phyloP scores from a whole-genome alignment of 2,329 filamentous ascomycete species.

The Diaporthe aspalathi region DNA sequence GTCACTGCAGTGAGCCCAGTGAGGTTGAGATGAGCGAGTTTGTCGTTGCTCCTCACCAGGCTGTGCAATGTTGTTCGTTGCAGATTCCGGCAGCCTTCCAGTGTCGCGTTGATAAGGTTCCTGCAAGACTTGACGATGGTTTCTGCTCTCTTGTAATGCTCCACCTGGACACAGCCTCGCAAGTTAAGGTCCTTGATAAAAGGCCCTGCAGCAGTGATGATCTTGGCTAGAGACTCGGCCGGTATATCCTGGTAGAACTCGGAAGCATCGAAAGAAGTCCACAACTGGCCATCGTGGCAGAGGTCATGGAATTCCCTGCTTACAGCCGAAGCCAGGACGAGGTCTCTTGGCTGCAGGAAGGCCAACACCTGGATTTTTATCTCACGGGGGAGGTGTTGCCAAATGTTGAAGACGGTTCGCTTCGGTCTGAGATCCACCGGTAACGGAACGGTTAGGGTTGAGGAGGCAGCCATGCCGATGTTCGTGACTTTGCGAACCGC shows the following conservation, averaged over 20 bases:
- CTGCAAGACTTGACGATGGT: conserved; percentile 84
- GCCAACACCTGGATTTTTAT: conserved; percentile 81
- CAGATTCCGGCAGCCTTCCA: conserved; percentile 91
- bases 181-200: conserved; percentile 94
- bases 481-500: conserved; percentile 67
- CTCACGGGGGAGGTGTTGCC: conserved; percentile 85
- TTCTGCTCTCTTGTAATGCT: conserved; percentile 81
- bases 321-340: conserved; percentile 81
- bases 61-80: conserved; percentile 81
- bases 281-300: conserved; percentile 95
- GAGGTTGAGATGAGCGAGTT: conserved; percentile 86
- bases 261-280: conserved; percentile 85
- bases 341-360: conserved; percentile 81
- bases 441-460: conserved; percentile 62
- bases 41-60: conserved; percentile 78
- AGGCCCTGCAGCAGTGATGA: conserved; percentile 86
- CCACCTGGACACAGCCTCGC: conserved; percentile 88
- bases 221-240: conserved; percentile 82
- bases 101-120: conserved; percentile 87
- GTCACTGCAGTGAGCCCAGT: conserved; percentile 83
- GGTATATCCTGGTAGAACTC: conserved; percentile 91
- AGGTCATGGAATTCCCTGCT: conserved; percentile 82
- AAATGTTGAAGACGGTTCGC: conserved; percentile 71
- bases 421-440: conserved; percentile 70
- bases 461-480: conserved; percentile 53